Base-by-base conservation (phyloP, 2,329 filamentous ascomycete genomes). In the Cercospora sesami region DNA sequence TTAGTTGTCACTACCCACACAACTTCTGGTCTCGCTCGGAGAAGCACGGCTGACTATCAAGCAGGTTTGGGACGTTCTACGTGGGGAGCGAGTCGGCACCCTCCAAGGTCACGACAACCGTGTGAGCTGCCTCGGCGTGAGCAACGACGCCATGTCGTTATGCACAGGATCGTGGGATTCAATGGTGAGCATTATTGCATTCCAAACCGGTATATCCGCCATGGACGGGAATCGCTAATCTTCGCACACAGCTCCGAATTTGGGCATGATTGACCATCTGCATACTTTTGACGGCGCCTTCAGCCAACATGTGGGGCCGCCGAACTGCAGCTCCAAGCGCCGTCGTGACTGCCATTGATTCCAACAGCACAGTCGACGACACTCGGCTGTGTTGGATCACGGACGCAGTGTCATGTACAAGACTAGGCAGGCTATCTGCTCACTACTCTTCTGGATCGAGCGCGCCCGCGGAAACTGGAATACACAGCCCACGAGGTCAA, bases 101-200 rank as follows among this genome's bases (percentile, higher is more conserved):
- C 86, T 99, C 68, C 94, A 96, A 77, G 95, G 95, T 76, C 95
- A 99, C 81, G 94, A 98, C 83, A 99, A 99, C 85, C 91, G 95
- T 74, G 95, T 99, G 80, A 98, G 94, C 87, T 99, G 95, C 83
- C 85, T 99, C 79, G 95, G 95, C 74, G 95, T 99, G 76, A 98
- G 94, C 86, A 98, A 98, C 81, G 95, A 99, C 79, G 95, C 94
- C 71, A 97, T 98, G 84, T 98, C 94, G 85, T 86, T 99, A 84
- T 98, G 95, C 88, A 99, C 95, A 78, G 95, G 95, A 81, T 99
- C 95, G 75, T 99, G 95, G 95, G 95, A 99, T 84, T 97, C 95
- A 77, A 87, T 97, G 86, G 95, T 98, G 87, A 84, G 93, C 87
- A 65, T 14, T 39, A 36, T 31, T 21, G 45, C 45, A 51, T 51